These are phyloP conservation scores for Boletus rubropictus DNA, from an alignment of 768 basidiomycete genomes.

Conservation along the genomic window DNA sequence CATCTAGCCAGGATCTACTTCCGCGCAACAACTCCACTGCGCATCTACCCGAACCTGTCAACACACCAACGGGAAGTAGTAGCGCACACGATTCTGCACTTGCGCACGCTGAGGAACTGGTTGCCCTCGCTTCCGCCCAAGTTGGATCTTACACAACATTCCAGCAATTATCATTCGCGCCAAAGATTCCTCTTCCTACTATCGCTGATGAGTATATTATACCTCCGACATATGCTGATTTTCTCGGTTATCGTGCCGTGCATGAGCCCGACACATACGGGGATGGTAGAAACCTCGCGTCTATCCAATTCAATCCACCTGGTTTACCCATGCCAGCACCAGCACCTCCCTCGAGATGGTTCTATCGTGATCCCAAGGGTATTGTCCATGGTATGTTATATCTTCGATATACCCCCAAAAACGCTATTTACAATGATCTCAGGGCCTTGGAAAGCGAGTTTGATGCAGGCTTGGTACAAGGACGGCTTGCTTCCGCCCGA, in stretches of 20 bases:
- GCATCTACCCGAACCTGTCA: constrained; percentile 22
- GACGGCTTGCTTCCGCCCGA: constrained; percentile 79
- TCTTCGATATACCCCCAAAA: neutral
- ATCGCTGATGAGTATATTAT: constrained; percentile 91
- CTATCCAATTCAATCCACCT: constrained; percentile 71
- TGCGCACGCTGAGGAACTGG: constrained; percentile 58
- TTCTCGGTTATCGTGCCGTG: constrained; percentile 61
- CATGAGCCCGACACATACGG: constrained; percentile 54
- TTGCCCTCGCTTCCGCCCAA: constrained; percentile 61
- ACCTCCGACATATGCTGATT: constrained; percentile 81
- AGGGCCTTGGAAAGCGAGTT: constrained; percentile 85
- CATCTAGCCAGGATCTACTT: constrained; percentile 36
- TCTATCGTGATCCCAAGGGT: constrained; percentile 77
- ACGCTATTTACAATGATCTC: constrained; percentile 8
- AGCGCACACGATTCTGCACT: constrained; percentile 31
- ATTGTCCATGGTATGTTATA: constrained; percentile 62
- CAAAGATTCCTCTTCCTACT: constrained; percentile 80
- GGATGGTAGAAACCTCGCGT: constrained; percentile 44
- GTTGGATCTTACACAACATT: constrained; percentile 88
- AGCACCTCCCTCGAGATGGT: constrained; percentile 70
- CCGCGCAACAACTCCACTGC: constrained; percentile 23
- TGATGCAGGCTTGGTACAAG: constrained; percentile 89
- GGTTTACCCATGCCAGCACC: constrained; percentile 70
- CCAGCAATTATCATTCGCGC: constrained; percentile 82
- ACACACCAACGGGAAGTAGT: constrained; percentile 28